Evolutionary conservation across 129 eudicot species (phyloP).

Genomic region (Escallonia herrerae): DNA sequence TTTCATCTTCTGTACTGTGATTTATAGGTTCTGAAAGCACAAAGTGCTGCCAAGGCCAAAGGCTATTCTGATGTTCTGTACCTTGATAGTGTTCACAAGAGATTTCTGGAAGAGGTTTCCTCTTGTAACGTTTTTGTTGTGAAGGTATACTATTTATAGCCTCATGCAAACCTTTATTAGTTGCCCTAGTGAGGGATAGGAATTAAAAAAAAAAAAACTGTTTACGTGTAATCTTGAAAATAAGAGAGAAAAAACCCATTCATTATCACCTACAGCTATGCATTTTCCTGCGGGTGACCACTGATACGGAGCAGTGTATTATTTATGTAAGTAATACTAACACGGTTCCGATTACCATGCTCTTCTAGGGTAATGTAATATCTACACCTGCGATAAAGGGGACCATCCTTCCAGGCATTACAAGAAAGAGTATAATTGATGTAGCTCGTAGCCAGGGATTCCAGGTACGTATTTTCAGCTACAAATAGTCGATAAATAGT

Average conservation of each 20-base stretch:
- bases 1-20: not conserved
- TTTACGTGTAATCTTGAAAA: too few species aligned
- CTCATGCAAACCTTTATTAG: not conserved
- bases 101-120: conserved; percentile 90
- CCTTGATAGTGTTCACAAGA: conserved; percentile 71
- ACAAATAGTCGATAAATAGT: not conserved
- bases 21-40: conserved; percentile 76
- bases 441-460: conserved; percentile 78
- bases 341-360: conserved; percentile 5
- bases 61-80: conserved; percentile 92
- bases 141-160: conserved; percentile 46
- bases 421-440: conserved; percentile 88
- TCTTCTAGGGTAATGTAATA: conserved; percentile 64
- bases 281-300: not conserved
- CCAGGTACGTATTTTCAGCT: conserved; percentile 39
- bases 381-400: conserved; percentile 86
- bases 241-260: too few species aligned
- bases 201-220: too few species aligned
- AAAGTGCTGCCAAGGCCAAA: conserved; percentile 77
- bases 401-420: conserved; percentile 95
- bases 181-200: too few species aligned
- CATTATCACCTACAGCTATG: too few species aligned
- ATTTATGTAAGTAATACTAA: conserved; percentile 15
- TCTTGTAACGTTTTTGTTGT: conserved; percentile 87
- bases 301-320: not conserved